These are phyloP conservation scores for Nidula niveotomentosa DNA, from an alignment of 1,284 basidiomycete species.

Conservation along the genomic window DNA sequence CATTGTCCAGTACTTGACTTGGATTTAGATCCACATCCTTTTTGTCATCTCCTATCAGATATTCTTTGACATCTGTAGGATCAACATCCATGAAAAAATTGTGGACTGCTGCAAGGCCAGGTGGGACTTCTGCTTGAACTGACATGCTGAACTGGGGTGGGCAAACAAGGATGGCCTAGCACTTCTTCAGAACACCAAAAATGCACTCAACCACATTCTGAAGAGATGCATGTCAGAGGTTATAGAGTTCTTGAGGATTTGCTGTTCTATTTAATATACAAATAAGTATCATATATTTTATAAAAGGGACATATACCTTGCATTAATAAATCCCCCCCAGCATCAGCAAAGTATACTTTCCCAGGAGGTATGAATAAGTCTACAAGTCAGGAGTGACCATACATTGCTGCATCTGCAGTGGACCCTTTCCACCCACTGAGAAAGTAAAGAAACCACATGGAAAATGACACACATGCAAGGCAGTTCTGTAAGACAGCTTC, in stretches of 20 bases:
- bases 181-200: slow-evolving; percentile 38
- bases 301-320: too few species aligned
- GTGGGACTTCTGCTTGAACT: slow-evolving; percentile 25
- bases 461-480: slow-evolving; percentile 21
- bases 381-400: not conserved
- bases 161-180: slow-evolving; percentile 20
- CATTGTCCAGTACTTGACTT: not conserved
- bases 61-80: not conserved
- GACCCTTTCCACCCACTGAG: slow-evolving; percentile 31
- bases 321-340: not conserved
- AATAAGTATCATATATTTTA: too few species aligned
- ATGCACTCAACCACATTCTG: slow-evolving; percentile 35
- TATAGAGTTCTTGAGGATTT: slow-evolving; percentile 38
- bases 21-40: not conserved
- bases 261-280: too few species aligned
- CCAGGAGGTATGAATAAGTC: slow-evolving; percentile 12
- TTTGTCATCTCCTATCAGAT: not conserved
- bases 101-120: slow-evolving; percentile 19
- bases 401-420: slow-evolving; percentile 24
- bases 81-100: slow-evolving; percentile 18
- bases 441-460: slow-evolving; percentile 26
- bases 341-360: slow-evolving; percentile 17
- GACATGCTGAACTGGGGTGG: slow-evolving; percentile 21
- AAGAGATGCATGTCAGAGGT: slow-evolving; percentile 30
- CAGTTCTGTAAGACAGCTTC: slow-evolving; percentile 28